phyloP scores from a whole-genome alignment of 2,329 filamentous ascomycete genomes.

The Colletotrichum sp. region DNA sequence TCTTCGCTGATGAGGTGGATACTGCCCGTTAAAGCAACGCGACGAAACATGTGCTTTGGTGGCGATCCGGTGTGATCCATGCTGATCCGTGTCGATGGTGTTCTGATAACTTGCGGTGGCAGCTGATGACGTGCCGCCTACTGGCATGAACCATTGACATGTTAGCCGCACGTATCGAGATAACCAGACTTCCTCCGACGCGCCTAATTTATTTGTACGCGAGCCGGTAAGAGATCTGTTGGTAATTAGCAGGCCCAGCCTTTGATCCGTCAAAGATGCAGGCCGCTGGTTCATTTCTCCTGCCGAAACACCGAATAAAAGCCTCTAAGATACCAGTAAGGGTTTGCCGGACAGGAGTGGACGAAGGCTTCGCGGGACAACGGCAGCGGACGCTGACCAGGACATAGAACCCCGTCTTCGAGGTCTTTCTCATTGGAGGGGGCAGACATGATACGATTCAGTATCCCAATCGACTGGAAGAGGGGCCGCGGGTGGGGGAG shows the following conservation, averaged over 20 bases:
- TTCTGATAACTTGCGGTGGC: not conserved
- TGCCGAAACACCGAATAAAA: not conserved
- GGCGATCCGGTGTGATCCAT: not conserved
- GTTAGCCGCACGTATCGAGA: slow-evolving; percentile 8
- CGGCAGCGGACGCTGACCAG: not conserved
- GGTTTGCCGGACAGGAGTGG: not conserved
- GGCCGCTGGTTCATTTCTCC: not conserved
- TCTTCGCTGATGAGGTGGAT: not conserved
- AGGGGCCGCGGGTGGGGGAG: slow-evolving; percentile 5
- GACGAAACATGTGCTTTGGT: not conserved
- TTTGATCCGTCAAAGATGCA: not conserved
- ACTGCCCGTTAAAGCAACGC: not conserved
- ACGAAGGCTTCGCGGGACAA: not conserved
- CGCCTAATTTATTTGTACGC: not conserved
- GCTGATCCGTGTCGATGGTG: not conserved
- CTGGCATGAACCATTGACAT: not conserved
- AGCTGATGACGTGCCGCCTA: not conserved
- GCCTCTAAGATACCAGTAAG: not conserved
- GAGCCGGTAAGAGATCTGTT: not conserved
- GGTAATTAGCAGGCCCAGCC: not conserved
- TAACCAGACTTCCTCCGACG: not conserved
- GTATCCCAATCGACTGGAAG: slow-evolving; percentile 16
- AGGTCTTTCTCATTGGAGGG: not conserved
- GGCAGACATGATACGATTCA: slow-evolving; percentile 16
- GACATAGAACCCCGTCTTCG: not conserved